Base-by-base conservation (phyloP, 208 protist genomes). In the Novymonas esmeraldas region DNA sequence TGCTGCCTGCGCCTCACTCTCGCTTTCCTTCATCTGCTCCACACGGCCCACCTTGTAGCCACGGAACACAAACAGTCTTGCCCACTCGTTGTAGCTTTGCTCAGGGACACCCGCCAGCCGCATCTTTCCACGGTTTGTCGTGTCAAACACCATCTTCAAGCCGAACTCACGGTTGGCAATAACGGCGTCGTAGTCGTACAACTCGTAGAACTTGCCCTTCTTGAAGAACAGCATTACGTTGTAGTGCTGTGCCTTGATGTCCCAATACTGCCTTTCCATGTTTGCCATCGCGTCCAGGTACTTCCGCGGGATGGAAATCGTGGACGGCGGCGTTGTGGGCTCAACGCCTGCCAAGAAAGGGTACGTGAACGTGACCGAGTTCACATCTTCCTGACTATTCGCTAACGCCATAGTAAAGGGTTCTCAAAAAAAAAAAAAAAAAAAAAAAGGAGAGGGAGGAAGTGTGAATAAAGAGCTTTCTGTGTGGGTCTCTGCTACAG, bases 241-340 rank as follows among this genome's bases (percentile, higher is more conserved):
- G 79, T 84, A 98, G 59, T 97, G 63, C 11, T 94, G 73, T 41
- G 76, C 65, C 70, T 98, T 99, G 24, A 98, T 98, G 28, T 93
- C 84, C 97, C 97, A 98, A 64, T 98, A 98, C 70, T 98, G 97
- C 3, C 93, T 80, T 81, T 98, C 96, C 88, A 98, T 97, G 38
- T 78, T 81, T 9, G 70, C 94, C 88, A 98, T 97, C 9, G 79
- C 80, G 38, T 83, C 82, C 10, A 97, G 78, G 29, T 82, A 78
- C 38, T 85, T 84, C 0, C 57, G 7, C n/a, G 94, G 91, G 45
- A 98, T 94, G 6, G 61, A 63, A 42, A 98, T 83, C 2, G 87
- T 89, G 0, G 81, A 49, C 6, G 91, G 91, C 4, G 79, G 88
- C 16, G 75, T 60, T 14, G 44, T 33, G 7, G 79, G 68, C 56